Conservation (phyloP, 306 rosid genomes). For the Rosa persica region DNA sequence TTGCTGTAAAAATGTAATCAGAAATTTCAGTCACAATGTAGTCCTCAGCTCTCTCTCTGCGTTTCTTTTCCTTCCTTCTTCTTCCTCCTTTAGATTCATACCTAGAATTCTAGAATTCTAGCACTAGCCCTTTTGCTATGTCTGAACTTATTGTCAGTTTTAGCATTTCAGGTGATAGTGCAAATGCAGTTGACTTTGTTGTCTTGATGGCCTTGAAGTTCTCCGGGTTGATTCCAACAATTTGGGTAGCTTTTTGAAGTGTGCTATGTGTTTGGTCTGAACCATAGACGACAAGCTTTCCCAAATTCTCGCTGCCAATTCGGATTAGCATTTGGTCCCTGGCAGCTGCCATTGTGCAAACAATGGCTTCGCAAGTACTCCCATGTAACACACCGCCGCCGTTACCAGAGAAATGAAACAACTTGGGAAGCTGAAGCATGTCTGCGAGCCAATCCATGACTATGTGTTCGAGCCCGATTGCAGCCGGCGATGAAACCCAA, state of each 20-base stretch:
- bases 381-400: constrained; percentile 45
- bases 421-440: constrained; percentile 39
- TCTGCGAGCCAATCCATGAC: constrained; percentile 51
- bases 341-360: constrained; percentile 39
- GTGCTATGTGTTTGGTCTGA: constrained; percentile 47
- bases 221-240: constrained; percentile 28
- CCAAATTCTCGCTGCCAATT: constrained; percentile 23
- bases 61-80: no score
- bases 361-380: constrained; percentile 45
- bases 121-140: constrained; percentile 24
- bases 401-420: constrained; percentile 31
- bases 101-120: no score
- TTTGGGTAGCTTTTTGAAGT: constrained; percentile 30
- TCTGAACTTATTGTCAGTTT: constrained; percentile 10
- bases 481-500: constrained; percentile 49
- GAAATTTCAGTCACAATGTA: no score
- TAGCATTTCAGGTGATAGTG: constrained; percentile 22
- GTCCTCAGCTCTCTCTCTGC: no score
- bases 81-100: no score
- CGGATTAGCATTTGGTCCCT: constrained; percentile 24
- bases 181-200: constrained; percentile 12
- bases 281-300: constrained; percentile 36
- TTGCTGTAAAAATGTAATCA: no score
- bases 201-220: constrained; percentile 31
- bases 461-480: constrained; percentile 40